Evolutionary conservation across 176 grass and related monocot species (phyloP).

Genomic region (Aegilops longissima): DNA sequence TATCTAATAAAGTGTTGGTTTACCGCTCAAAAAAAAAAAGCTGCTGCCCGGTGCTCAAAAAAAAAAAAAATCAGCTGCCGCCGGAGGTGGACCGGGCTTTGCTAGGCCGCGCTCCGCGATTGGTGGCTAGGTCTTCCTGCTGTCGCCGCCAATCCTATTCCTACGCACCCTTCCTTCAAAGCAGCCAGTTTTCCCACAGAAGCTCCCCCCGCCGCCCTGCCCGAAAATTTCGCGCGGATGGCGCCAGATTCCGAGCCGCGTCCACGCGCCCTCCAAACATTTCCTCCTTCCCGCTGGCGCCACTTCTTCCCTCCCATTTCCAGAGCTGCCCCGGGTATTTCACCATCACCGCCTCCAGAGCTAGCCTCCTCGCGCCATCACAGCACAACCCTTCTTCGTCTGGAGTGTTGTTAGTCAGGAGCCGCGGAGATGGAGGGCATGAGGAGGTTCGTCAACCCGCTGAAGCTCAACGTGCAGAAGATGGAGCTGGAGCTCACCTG

Average conservation of each 20-base stretch:
- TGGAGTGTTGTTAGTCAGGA: neutral
- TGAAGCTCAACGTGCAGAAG: conserved; percentile 92
- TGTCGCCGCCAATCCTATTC: too few relatives aligned
- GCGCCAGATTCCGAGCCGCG: neutral
- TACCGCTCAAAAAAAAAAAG: too few relatives aligned
- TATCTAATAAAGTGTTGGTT: too few relatives aligned
- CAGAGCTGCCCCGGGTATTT: conserved; percentile 20
- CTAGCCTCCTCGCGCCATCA: neutral
- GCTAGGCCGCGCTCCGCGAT: too few relatives aligned
- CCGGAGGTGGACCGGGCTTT: too few relatives aligned
- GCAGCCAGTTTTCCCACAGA: too few relatives aligned
- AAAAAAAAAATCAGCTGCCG: too few relatives aligned
- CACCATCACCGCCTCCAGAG: conserved; percentile 1
- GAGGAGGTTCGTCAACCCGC: conserved; percentile 83
- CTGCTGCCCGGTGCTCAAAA: too few relatives aligned
- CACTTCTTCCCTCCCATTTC: neutral
- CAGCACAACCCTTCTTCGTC: neutral
- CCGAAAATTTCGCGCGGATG: conserved; percentile 27
- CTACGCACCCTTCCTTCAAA: too few relatives aligned
- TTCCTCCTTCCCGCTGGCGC: conserved; percentile 32
- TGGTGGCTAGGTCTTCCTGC: too few relatives aligned
- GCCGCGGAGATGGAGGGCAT: conserved; percentile 42
- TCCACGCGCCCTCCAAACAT: neutral
- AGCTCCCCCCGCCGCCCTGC: too few relatives aligned
- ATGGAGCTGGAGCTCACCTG: conserved; percentile 98